Evolutionary conservation across 2,329 filamentous ascomycete species (phyloP).

Genomic region (Stachybotrys chlorohalonatus): DNA sequence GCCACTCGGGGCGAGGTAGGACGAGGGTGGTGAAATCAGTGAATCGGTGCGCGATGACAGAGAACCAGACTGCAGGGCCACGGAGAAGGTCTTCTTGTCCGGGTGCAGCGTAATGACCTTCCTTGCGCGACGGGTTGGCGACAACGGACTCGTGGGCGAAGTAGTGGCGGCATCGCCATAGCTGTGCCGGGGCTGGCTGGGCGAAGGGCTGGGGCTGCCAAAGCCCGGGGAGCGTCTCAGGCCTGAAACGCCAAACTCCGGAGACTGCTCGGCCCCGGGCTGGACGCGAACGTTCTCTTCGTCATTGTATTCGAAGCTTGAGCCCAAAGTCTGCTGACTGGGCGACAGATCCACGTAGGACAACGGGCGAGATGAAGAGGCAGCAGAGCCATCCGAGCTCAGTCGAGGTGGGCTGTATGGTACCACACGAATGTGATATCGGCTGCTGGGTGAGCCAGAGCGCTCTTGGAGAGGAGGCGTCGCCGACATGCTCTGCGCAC

Average conservation of each 20-base stretch:
- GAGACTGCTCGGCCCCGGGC: neutral
- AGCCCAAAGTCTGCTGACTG: conserved; percentile 6
- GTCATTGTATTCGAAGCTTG: conserved; percentile 7
- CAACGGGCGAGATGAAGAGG: conserved; percentile 14
- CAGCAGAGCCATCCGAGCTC: conserved; percentile 18
- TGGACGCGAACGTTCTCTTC: conserved; percentile 7
- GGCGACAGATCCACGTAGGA: conserved; percentile 4
- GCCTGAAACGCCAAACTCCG: conserved; percentile 4
- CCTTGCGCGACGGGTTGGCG: conserved; percentile 15
- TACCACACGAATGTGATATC: conserved; percentile 26
- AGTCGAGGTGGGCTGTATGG: conserved; percentile 28
- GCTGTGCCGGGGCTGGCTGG: neutral
- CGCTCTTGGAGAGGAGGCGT: conserved; percentile 19
- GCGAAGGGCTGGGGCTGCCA: neutral
- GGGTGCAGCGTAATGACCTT: conserved; percentile 41
- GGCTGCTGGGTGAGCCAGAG: conserved; percentile 17
- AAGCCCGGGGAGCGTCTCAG: conserved; percentile 1
- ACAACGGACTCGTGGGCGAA: conserved; percentile 13
- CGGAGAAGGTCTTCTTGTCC: conserved; percentile 52
- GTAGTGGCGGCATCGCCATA: conserved; percentile 7
- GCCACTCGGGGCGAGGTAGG: conserved; percentile 34
- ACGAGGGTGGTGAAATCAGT: conserved; percentile 30
- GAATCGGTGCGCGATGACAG: conserved; percentile 20
- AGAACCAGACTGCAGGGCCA: conserved; percentile 27
- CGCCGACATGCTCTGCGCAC: conserved; percentile 23